These are phyloP conservation scores for Quillaja saponaria DNA, from an alignment of 306 rosid genomes.

Conservation along the genomic window DNA sequence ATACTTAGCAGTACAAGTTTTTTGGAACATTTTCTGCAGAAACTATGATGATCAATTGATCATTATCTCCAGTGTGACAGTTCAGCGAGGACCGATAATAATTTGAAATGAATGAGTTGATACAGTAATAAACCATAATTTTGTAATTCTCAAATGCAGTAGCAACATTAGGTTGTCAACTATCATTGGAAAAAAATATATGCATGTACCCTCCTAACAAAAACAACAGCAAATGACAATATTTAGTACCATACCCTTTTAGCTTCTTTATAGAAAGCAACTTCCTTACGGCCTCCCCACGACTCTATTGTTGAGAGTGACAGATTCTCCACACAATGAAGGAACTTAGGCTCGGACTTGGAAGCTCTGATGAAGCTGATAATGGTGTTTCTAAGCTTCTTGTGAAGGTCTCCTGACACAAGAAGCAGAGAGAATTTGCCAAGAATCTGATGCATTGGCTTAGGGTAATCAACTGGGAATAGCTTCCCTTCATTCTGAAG, in stretches of 20 bases:
- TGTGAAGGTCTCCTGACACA: slow-evolving; percentile 59
- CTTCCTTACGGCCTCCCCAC: slow-evolving; percentile 46
- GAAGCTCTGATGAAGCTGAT: slow-evolving; percentile 51
- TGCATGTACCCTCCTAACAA: background rate
- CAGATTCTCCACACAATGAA: slow-evolving; percentile 46
- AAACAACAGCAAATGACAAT: background rate
- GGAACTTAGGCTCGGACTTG: slow-evolving; percentile 50
- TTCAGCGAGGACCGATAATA: no score
- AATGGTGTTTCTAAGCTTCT: slow-evolving; percentile 54
- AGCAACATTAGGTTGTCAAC: no score
- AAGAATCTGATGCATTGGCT: slow-evolving; percentile 62
- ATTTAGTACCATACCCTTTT: slow-evolving; percentile 48
- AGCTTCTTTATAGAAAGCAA: slow-evolving; percentile 59
- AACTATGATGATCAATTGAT: no score
- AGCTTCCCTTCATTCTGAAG: slow-evolving; percentile 78
- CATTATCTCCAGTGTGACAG: no score
- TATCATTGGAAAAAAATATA: no score
- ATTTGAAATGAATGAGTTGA: no score
- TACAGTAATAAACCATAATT: no score
- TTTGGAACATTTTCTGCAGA: no score
- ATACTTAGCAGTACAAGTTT: no score
- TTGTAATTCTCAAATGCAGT: no score
- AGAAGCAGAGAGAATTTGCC: slow-evolving; percentile 53
- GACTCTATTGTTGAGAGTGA: slow-evolving; percentile 53
- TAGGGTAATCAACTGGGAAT: slow-evolving; percentile 70